These are phyloP conservation scores for Eleusine indica DNA, from an alignment of 176 grass and related monocot species.

Conservation along the genomic window DNA sequence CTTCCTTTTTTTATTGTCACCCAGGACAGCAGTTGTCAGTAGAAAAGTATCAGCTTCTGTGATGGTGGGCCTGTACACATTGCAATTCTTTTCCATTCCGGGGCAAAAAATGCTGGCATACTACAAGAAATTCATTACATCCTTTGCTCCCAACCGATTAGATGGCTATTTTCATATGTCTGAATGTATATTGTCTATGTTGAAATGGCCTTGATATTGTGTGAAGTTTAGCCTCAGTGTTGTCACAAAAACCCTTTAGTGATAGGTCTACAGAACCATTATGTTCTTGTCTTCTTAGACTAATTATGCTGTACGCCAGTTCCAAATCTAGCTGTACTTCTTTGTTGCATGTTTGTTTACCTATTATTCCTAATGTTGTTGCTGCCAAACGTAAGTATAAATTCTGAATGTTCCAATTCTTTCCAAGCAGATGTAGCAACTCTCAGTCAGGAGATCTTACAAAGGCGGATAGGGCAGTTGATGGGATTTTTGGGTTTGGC, in stretches of 20 bases:
- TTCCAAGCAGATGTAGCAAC: constrained; percentile 82
- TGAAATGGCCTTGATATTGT: neutral
- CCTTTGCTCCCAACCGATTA: neutral
- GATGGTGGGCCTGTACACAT: constrained; percentile 1
- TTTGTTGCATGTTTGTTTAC: constrained; percentile 19
- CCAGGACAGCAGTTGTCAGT: neutral
- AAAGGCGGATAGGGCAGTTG: constrained; percentile 88
- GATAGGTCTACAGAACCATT: neutral
- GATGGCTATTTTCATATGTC: neutral
- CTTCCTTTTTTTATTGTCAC: constrained; percentile 20
- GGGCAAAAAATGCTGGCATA: constrained; percentile 9
- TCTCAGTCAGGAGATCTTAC: constrained; percentile 86
- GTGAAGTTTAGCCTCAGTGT: neutral
- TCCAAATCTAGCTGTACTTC: constrained; percentile 19
- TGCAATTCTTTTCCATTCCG: neutral
- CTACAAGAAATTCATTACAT: neutral
- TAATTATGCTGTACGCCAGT: neutral
- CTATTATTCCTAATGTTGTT: constrained; percentile 1
- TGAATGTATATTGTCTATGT: constrained; percentile 5
- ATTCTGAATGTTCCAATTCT: constrained; percentile 17
- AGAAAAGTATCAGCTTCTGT: neutral
- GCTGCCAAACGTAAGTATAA: constrained; percentile 3
- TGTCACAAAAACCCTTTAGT: constrained; percentile 1
- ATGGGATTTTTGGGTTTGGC: constrained; percentile 97
- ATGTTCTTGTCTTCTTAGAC: constrained; percentile 13